Conservation (phyloP, 352 stramenopile genomes). For the Globisporangium emineosum region DNA sequence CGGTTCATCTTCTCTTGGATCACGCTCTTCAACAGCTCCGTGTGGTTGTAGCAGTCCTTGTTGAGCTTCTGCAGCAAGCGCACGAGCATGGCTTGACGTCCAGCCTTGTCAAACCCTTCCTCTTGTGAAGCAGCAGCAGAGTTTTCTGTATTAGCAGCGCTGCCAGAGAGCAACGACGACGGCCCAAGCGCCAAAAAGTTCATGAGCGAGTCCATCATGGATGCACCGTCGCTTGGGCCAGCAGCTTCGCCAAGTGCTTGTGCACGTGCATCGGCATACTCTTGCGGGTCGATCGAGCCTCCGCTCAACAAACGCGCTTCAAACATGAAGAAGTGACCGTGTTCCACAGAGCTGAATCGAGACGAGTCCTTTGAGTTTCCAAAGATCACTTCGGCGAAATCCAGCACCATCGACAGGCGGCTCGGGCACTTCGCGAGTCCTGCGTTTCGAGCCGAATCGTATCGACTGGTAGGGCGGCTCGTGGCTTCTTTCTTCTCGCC, state of each 20-base stretch:
- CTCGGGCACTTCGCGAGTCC: constrained; percentile 75
- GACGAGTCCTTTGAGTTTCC: constrained; percentile 31
- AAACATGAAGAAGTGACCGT: constrained; percentile 90
- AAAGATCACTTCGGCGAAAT: constrained; percentile 81
- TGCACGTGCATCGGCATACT: constrained; percentile 73
- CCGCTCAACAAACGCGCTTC: constrained; percentile 83
- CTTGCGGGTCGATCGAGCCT: constrained; percentile 75
- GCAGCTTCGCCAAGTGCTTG: constrained; percentile 46
- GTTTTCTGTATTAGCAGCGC: constrained; percentile 13
- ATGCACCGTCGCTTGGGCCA: constrained; percentile 34
- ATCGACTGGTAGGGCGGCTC: constrained; percentile 55
- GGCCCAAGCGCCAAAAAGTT: constrained; percentile 82
- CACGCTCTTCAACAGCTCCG: constrained; percentile 64
- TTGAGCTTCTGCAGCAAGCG: constrained; percentile 80
- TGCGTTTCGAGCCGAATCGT: constrained; percentile 73
- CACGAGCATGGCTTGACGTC: constrained; percentile 80
- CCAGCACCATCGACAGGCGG: constrained; percentile 79
- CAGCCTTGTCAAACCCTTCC: constrained; percentile 81
- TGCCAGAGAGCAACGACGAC: constrained; percentile 51
- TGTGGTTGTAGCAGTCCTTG: constrained; percentile 80
- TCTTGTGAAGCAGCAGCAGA: constrained; percentile 65
- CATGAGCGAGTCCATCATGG: constrained; percentile 89
- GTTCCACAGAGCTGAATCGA: constrained; percentile 76
- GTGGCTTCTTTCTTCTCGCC: constrained; percentile 59
- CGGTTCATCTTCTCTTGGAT: constrained; percentile 80